These are phyloP conservation scores for Trypanosoma boissoni DNA, from an alignment of 208 protist species.

Conservation along the genomic window DNA sequence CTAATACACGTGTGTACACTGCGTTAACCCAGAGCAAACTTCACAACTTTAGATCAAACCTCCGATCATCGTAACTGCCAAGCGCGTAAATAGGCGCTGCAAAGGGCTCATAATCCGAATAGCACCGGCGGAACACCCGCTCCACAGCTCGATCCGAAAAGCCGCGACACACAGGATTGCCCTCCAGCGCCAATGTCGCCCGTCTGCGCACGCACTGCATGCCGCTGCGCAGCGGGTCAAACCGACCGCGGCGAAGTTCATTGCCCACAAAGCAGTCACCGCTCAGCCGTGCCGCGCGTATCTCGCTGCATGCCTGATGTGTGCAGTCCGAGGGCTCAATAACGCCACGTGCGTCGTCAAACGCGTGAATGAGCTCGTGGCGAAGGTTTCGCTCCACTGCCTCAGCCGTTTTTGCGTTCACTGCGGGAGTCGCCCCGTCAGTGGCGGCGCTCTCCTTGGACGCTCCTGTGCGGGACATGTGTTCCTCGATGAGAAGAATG, in stretches of 20 bases:
- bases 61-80: slow-evolving; percentile 71
- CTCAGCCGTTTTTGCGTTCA: slow-evolving; percentile 8
- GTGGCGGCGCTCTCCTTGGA: too few species aligned
- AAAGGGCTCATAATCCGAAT: slow-evolving; percentile 90
- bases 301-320: slow-evolving; percentile 95
- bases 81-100: slow-evolving; percentile 76
- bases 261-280: slow-evolving; percentile 87
- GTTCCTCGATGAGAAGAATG: slow-evolving; percentile 72
- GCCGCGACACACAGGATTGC: slow-evolving; percentile 79
- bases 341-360: slow-evolving; percentile 88
- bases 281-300: slow-evolving; percentile 91
- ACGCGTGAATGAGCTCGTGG: slow-evolving; percentile 95
- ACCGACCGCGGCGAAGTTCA: slow-evolving; percentile 68
- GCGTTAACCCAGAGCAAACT: not conserved
- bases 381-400: slow-evolving; percentile 75
- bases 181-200: slow-evolving; percentile 82
- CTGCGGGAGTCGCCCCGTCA: too few species aligned
- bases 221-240: slow-evolving; percentile 58
- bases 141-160: slow-evolving; percentile 84
- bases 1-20: not conserved
- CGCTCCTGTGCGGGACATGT: slow-evolving; percentile 13
- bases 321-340: slow-evolving; percentile 86
- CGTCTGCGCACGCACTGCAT: slow-evolving; percentile 87
- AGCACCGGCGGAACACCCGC: slow-evolving; percentile 68
- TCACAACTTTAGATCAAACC: slow-evolving; percentile 28